These are phyloP conservation scores for Claviceps pazoutovae DNA, from an alignment of 2,329 filamentous ascomycete species.

Conservation along the genomic window DNA sequence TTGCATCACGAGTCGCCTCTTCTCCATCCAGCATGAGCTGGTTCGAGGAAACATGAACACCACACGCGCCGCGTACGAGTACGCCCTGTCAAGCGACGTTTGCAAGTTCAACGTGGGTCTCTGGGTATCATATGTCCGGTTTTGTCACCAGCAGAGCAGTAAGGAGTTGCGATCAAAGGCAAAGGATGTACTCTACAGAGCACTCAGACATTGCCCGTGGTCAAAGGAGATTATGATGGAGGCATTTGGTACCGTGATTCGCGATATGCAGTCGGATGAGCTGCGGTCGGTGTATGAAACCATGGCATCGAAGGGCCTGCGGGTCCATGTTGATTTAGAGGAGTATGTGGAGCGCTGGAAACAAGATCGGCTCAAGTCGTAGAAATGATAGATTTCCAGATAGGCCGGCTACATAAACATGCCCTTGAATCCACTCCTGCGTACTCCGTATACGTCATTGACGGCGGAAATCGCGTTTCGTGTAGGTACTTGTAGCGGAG, in stretches of 20 bases:
- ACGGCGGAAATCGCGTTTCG: too few species aligned
- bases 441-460: too few species aligned
- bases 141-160: conserved; percentile 22
- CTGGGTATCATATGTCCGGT: conserved; percentile 37
- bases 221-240: conserved; percentile 37
- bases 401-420: not conserved
- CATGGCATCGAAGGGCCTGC: conserved; percentile 33
- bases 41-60: conserved; percentile 34
- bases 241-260: conserved; percentile 31
- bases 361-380: conserved; percentile 6
- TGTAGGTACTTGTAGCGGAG: not conserved
- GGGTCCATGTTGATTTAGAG: conserved; percentile 38
- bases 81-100: conserved; percentile 28
- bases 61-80: conserved; percentile 36
- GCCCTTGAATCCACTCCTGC: too few species aligned
- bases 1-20: conserved; percentile 29
- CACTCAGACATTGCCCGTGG: conserved; percentile 33
- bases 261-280: conserved; percentile 32
- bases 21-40: conserved; percentile 38
- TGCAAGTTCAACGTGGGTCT: conserved; percentile 27
- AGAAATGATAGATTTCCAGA: not conserved
- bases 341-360: conserved; percentile 27
- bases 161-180: conserved; percentile 25
- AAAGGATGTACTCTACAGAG: conserved; percentile 35
- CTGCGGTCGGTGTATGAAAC: conserved; percentile 33